Evolutionary conservation across 352 stramenopile species (phyloP).

Genomic region (Blastocystis sp.): DNA sequence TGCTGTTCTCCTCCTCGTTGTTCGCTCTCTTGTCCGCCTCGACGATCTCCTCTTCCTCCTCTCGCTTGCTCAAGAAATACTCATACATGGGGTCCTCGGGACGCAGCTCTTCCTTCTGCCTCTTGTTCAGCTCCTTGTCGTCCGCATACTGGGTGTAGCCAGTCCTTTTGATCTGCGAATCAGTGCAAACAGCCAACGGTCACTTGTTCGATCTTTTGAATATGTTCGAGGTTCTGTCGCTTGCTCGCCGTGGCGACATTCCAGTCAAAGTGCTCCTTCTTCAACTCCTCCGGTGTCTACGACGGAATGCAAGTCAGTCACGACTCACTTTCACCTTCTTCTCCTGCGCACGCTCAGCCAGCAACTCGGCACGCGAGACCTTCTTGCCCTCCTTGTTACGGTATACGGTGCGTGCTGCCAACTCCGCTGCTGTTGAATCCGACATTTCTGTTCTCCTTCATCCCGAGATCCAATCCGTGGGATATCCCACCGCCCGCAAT

Average conservation of each 20-base stretch:
- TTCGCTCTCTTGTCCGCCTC: conserved; percentile 52
- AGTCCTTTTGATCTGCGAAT: conserved; percentile 22
- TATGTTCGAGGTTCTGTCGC: conserved; percentile 18
- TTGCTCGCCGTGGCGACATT: conserved; percentile 70
- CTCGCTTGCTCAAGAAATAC: conserved; percentile 59
- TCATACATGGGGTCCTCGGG: conserved; percentile 71
- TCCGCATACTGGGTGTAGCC: conserved; percentile 53
- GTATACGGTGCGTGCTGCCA: conserved; percentile 61
- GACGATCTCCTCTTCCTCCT: conserved; percentile 41
- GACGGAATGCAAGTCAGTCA: neutral
- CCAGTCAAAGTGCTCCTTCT: conserved; percentile 68
- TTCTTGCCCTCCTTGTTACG: conserved; percentile 50
- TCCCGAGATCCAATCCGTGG: neutral
- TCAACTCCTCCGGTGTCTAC: conserved; percentile 64
- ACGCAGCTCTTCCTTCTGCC: conserved; percentile 62
- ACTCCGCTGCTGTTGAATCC: conserved; percentile 1
- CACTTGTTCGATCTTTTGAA: conserved; percentile 20
- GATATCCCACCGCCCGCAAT: neutral
- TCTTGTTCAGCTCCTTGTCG: conserved; percentile 48
- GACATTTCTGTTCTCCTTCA: conserved; percentile 9
- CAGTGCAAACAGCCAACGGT: neutral
- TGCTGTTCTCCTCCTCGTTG: conserved; percentile 63
- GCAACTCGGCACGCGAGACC: conserved; percentile 14
- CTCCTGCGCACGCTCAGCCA: neutral
- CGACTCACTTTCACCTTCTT: conserved; percentile 46